Evolutionary conservation across 345 rosid genomes (phyloP), one percentile per base, ranked within the genome.

Genomic region (Pistacia atlantica): DNA sequence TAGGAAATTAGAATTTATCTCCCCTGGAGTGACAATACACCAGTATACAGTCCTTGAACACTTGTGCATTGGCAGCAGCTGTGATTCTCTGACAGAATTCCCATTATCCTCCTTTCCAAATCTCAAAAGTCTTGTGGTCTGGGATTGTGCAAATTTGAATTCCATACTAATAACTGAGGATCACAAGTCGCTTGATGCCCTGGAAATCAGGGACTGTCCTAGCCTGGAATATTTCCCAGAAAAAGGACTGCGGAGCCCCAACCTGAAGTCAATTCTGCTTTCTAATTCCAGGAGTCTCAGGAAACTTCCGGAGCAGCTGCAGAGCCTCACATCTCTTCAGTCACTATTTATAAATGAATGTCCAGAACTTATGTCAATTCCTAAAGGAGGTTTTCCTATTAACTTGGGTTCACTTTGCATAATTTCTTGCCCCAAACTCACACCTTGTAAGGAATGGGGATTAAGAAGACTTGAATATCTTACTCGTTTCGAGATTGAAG

Each of bases 401-500:
- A 80, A 51, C 13, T 73, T 86, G 0, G 65, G 61, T 51, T 73
- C 84, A 3, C 83, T 85, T 0, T 75, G 81, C 70, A 78, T 85
- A 71, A 72, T 2, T 67, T 37, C 55, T 4, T 83, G 88, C 78
- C 52, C 71, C 8, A 83, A 83, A 63, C 80, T 85, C 51, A 83
- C 71, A 11, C 86, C 80, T 2, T 22, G 58, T 9, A 52, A 70
- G 57, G 67, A 72, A 3, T 80, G 86, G 88, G 79, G 81, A 10
- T n/a, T 85, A 16, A 63, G 79, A 22, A 70, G 75, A 52, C 78
- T 85, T 12, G 74, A 78, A 9, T 76, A 81, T 13, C 83, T 83
- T 16, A 78, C 65, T 12, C 74, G 79, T 42, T 63, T 86, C 8
- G 83, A 86, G 74, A 77, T 86, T 28, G 84, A 81, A 68, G 86